Conservation (phyloP, 192 early-diverging fungal species). For the Podila minutissima region DNA sequence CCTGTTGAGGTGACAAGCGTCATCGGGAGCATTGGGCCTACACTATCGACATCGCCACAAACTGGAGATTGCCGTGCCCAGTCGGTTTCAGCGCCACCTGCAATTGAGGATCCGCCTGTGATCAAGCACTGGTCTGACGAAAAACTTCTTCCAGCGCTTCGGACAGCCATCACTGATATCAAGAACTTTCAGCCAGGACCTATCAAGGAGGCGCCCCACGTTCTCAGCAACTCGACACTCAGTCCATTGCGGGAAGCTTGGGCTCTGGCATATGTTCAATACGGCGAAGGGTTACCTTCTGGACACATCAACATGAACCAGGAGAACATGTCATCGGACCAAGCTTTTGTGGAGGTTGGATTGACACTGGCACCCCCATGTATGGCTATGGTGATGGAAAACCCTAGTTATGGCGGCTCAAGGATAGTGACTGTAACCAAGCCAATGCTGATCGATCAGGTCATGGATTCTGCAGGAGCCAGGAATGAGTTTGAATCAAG, state of each 20-base stretch:
- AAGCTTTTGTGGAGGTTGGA: conserved; percentile 9
- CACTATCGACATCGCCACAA: not conserved
- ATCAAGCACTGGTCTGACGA: conserved; percentile 28
- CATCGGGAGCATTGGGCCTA: conserved; percentile 9
- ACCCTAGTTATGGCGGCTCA: conserved; percentile 1
- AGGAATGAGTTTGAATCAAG: not conserved
- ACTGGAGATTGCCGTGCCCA: not conserved
- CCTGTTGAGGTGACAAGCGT: conserved; percentile 37
- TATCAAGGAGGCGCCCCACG: conserved; percentile 34
- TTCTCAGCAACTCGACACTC: conserved; percentile 5
- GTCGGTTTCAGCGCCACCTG: not conserved
- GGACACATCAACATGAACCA: not conserved
- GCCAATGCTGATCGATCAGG: conserved; percentile 41
- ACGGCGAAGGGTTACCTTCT: conserved; percentile 6
- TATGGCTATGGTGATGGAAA: conserved; percentile 52
- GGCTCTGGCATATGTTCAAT: conserved; percentile 41
- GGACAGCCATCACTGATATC: conserved; percentile 24
- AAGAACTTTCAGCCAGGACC: conserved; percentile 35
- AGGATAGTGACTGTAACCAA: conserved; percentile 47
- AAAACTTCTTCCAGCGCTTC: conserved; percentile 23
- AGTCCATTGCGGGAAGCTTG: conserved; percentile 37
- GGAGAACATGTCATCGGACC: too few species aligned
- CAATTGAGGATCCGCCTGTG: not conserved
- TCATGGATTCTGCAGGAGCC: conserved; percentile 40
- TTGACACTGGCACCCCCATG: conserved; percentile 31